Base-by-base conservation (phyloP, 2,329 filamentous ascomycete genomes). In the Trichoderma semiorbis region DNA sequence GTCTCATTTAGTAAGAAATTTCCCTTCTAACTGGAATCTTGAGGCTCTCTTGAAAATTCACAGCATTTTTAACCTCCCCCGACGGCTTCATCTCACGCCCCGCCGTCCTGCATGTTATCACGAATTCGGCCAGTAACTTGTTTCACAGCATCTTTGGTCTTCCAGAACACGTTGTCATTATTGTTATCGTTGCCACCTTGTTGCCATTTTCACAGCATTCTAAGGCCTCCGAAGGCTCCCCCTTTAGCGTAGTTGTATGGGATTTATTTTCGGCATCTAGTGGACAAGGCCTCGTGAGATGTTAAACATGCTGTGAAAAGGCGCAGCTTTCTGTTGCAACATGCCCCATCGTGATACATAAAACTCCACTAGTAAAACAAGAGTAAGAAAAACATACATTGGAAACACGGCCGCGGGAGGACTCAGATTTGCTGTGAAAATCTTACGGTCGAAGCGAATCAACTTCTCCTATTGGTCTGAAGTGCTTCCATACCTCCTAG, bases 231-330 rank as follows among this genome's bases (percentile, higher is more conserved):
- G 7, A 3, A 4, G 7, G 16, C 7, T 43, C 39, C 43, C 21
- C 21, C 10, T 50, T 21, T 10, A 50, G n/a, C n/a, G n/a, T 50
- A 0, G 7, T 43, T n/a, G 16, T n/a, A n/a, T 18, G 39, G 0
- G 1, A n/a, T n/a, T 1, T 1, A 3, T 18, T 10, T 1, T 50
- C 5, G 2, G 0, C 10, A 12, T 21, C 1, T 4, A 2, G n/a
- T 6, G n/a, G 43, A 50, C 18, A 12, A 50, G 43, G 18, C 8
- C 10, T 5, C 8, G 43, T 7, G 8, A 21, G 43, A 11, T 7
- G 8, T 47, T 21, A 47, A 47, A n/a, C 21, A 11, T 47, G n/a
- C 43, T 21, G 43, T 47, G 43, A 43, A 36, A n/a, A n/a, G n/a
- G n/a, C n/a, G n/a, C n/a, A n/a, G n/a, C n/a, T n/a, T n/a, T n/a